Conservation (phyloP, 1,284 basidiomycete species). For the Anthracocystis panici-leucophaei region DNA sequence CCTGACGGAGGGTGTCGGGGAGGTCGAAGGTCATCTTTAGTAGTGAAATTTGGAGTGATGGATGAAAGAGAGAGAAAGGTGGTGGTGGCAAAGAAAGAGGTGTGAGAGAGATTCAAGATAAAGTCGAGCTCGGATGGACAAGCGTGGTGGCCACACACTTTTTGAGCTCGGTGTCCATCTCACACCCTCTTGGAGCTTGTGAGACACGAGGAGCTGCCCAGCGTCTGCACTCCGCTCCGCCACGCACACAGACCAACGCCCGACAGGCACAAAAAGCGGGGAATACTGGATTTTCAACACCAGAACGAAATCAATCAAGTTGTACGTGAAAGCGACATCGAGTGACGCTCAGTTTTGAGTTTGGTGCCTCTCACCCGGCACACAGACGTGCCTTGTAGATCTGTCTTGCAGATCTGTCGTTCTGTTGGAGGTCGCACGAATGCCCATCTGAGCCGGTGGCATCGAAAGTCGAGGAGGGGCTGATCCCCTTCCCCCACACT, state of each 20-base stretch:
- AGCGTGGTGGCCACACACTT: not conserved
- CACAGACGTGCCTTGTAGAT: not conserved
- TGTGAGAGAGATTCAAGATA: not conserved
- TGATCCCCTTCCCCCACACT: too few species aligned
- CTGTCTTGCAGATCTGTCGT: not conserved
- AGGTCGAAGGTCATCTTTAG: slow-evolving; percentile 61
- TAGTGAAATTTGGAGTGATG: not conserved
- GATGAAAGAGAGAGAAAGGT: not conserved
- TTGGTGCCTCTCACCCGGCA: not conserved
- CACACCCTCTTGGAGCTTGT: too few species aligned
- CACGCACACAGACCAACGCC: slow-evolving; percentile 1
- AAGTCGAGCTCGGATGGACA: not conserved
- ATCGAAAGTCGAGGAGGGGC: not conserved
- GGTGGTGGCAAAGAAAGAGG: not conserved
- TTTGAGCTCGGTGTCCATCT: too few species aligned
- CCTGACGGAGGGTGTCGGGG: slow-evolving; percentile 30
- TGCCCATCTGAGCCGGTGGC: not conserved
- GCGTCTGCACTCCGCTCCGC: too few species aligned
- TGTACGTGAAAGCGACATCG: slow-evolving; percentile 3
- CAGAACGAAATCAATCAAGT: too few species aligned
- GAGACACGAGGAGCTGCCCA: too few species aligned
- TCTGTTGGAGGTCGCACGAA: not conserved
- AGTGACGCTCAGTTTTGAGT: not conserved
- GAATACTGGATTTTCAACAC: not conserved
- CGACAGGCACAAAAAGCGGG: not conserved